These are phyloP conservation scores for Melanomma pulvis-pyrius DNA, from an alignment of 495 filamentous ascomycete species.

Conservation along the genomic window DNA sequence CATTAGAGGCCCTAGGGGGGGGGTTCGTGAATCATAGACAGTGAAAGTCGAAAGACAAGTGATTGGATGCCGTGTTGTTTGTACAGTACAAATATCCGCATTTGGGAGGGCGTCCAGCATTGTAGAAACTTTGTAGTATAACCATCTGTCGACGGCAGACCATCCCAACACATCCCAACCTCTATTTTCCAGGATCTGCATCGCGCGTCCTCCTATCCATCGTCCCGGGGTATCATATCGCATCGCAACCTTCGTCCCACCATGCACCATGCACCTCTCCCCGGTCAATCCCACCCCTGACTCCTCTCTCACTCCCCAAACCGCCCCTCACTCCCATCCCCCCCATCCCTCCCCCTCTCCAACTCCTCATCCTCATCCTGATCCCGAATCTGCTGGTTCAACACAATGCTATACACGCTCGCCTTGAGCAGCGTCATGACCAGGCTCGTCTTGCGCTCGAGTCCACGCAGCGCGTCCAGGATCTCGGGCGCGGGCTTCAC, in stretches of 20 bases:
- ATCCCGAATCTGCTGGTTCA: conserved; percentile 89
- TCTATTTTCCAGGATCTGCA: background rate
- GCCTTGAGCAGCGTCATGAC: conserved; percentile 96
- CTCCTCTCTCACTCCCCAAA: background rate
- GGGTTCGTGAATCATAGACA: background rate
- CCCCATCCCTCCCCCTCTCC: conserved; percentile 2
- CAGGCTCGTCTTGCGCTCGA: conserved; percentile 91
- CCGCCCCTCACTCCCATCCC: background rate
- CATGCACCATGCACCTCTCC: background rate
- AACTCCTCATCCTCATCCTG: conserved; percentile 53
- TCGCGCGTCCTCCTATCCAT: background rate
- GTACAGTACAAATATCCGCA: conserved; percentile 13
- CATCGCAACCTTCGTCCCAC: background rate
- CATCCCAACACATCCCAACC: background rate
- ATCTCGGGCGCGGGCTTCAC: conserved; percentile 68
- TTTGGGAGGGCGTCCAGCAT: conserved; percentile 9
- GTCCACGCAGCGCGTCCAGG: conserved; percentile 78
- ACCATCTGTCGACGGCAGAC: background rate
- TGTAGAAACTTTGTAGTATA: conserved; percentile 12
- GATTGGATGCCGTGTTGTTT: background rate
- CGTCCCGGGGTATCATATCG: conserved; percentile 23
- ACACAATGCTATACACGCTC: conserved; percentile 95
- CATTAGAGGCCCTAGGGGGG: conserved; percentile 29
- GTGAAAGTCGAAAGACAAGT: background rate
- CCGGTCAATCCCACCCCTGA: background rate